Evolutionary conservation across 2,329 filamentous ascomycete species (phyloP).

Genomic region (Penicillium sp.): DNA sequence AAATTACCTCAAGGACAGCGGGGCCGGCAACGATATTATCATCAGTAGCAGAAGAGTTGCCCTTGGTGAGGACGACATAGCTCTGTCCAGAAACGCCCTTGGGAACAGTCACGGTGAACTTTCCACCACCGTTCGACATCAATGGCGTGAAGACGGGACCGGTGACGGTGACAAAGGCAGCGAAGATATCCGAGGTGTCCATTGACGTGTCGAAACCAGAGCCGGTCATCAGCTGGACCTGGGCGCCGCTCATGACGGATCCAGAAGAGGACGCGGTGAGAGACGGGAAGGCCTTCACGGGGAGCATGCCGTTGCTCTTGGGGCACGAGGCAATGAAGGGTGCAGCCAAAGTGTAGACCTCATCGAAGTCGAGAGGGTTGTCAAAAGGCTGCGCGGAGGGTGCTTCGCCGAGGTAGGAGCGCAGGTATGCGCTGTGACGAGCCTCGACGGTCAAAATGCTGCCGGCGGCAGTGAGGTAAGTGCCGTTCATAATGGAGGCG

Average conservation of each 20-base stretch:
- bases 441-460: conserved; percentile 65
- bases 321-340: conserved; percentile 62
- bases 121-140: conserved; percentile 8
- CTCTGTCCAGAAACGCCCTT: conserved; percentile 27
- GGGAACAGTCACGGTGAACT: conserved; percentile 25
- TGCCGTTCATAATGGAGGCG: conserved; percentile 55
- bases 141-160: conserved; percentile 20
- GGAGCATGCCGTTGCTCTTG: conserved; percentile 52
- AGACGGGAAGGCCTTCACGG: conserved; percentile 60
- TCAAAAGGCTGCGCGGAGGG: conserved; percentile 63
- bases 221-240: conserved; percentile 25
- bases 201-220: conserved; percentile 22
- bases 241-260: conserved; percentile 16
- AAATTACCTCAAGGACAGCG: conserved; percentile 32
- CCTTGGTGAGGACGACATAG: conserved; percentile 30
- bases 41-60: conserved; percentile 21
- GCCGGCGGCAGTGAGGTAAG: conserved; percentile 60
- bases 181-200: conserved; percentile 16
- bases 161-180: conserved; percentile 25
- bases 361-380: conserved; percentile 56
- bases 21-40: conserved; percentile 34
- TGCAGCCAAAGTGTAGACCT: conserved; percentile 64
- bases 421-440: conserved; percentile 63
- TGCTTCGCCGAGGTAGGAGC: conserved; percentile 47
- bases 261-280: conserved; percentile 32